A percentile compares a stretch with the other conserved stretches of the same genome.
Evolutionary conservation across 768 basidiomycete species (phyloP).

Genomic region (Leccinum subtestaceum): DNA sequence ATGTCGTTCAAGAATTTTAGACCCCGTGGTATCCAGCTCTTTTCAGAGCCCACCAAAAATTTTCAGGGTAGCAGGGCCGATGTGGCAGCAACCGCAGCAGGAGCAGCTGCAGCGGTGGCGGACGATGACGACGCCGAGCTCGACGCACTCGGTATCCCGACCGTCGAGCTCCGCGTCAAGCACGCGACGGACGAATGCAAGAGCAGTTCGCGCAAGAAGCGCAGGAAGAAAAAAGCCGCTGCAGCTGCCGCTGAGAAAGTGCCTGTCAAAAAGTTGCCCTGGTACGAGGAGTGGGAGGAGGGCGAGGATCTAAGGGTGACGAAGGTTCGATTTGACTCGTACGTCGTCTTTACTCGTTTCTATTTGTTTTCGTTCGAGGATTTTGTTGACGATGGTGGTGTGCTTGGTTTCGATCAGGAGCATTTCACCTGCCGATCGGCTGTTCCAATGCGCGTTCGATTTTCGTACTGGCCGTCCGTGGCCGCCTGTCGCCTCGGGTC

Average conservation of each 20-base stretch:
- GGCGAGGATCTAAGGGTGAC: slow-evolving; percentile 47
- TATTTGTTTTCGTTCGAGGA: neutral
- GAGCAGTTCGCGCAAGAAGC: slow-evolving; percentile 52
- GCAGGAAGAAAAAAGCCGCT: slow-evolving; percentile 37
- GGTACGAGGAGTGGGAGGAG: slow-evolving; percentile 76
- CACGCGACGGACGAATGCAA: slow-evolving; percentile 58
- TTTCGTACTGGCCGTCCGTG: slow-evolving; percentile 46
- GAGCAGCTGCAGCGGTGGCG: neutral
- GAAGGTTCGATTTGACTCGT: slow-evolving; percentile 49
- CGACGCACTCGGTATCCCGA: slow-evolving; percentile 67
- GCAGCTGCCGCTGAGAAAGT: slow-evolving; percentile 12
- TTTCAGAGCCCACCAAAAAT: slow-evolving; percentile 34
- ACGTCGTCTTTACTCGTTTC: slow-evolving; percentile 22
- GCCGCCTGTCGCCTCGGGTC: slow-evolving; percentile 31
- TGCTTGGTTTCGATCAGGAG: slow-evolving; percentile 33
- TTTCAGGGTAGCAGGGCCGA: slow-evolving; percentile 25
- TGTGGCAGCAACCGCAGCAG: slow-evolving; percentile 7
- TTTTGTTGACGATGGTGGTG: neutral
- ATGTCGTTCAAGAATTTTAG: slow-evolving; percentile 56
- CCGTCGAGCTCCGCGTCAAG: slow-evolving; percentile 49
- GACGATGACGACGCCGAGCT: slow-evolving; percentile 46
- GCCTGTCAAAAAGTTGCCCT: slow-evolving; percentile 36
- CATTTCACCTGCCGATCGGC: slow-evolving; percentile 47
- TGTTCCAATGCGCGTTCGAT: slow-evolving; percentile 57
- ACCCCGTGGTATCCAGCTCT: slow-evolving; percentile 55